Percentiles rank a stretch among this genome's conserved stretches.
These are phyloP conservation scores for Pilatotrama ljubarskyi DNA, from an alignment of 768 basidiomycete species.

Conservation along the genomic window DNA sequence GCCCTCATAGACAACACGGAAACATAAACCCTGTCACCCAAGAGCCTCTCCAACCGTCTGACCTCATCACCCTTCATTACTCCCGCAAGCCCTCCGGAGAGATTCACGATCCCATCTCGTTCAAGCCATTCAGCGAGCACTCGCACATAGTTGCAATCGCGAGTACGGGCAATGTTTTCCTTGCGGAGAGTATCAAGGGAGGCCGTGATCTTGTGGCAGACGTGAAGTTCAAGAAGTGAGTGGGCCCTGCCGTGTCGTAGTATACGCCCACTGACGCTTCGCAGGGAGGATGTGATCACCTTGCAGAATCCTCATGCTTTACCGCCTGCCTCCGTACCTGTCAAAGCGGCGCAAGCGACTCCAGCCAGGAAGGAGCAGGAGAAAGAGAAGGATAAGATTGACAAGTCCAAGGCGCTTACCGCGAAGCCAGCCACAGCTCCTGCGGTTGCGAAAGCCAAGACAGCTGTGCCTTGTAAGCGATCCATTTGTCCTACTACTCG, in stretches of 20 bases:
- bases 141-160: conserved; percentile 92
- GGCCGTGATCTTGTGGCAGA: conserved; percentile 87
- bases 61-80: conserved; percentile 80
- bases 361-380: conserved; percentile 27
- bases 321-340: conserved; percentile 52
- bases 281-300: conserved; percentile 86
- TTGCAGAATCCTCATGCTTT: conserved; percentile 89
- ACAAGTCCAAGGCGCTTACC: conserved; percentile 35
- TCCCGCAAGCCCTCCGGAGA: conserved; percentile 83
- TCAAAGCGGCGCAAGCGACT: conserved; percentile 28
- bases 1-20: conserved; percentile 66
- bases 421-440: conserved; percentile 34
- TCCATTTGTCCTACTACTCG: not conserved
- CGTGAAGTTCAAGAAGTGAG: conserved; percentile 79
- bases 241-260: conserved; percentile 5
- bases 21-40: conserved; percentile 80
- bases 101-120: conserved; percentile 94
- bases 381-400: conserved; percentile 18
- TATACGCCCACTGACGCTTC: not conserved
- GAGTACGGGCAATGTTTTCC: conserved; percentile 89
- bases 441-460: conserved; percentile 49
- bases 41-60: conserved; percentile 64
- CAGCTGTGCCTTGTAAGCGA: conserved; percentile 60
- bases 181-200: conserved; percentile 86
- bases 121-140: conserved; percentile 96